phyloP scores from a whole-genome alignment of 2,329 filamentous ascomycete genomes.

The Neobulgaria alba region DNA sequence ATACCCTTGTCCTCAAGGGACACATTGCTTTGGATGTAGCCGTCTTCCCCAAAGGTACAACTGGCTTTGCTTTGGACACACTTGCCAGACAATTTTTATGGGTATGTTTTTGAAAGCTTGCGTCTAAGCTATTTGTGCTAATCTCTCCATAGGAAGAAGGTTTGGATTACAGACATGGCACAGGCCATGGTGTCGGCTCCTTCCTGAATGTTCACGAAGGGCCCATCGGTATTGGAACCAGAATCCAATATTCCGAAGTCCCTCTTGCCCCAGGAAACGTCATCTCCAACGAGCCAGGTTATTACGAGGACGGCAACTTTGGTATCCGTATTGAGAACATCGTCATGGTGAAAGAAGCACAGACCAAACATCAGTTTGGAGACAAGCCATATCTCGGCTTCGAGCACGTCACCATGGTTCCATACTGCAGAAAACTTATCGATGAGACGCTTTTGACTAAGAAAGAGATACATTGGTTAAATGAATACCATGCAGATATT shows the following conservation, averaged over 20 bases:
- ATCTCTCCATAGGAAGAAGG: constrained; percentile 49
- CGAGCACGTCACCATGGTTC: constrained; percentile 95
- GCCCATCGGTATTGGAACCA: constrained; percentile 89
- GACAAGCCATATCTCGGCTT: constrained; percentile 93
- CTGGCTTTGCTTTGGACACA: constrained; percentile 81
- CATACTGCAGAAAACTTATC: constrained; percentile 84
- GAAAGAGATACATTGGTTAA: constrained; percentile 77
- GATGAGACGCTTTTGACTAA: constrained; percentile 63
- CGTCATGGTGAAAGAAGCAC: constrained; percentile 79
- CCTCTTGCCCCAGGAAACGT: constrained; percentile 87
- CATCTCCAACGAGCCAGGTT: constrained; percentile 91
- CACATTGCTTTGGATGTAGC: constrained; percentile 81
- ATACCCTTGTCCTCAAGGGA: constrained; percentile 91
- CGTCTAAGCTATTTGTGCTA: constrained; percentile 3
- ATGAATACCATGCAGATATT: constrained; percentile 75
- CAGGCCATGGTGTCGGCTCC: constrained; percentile 90
- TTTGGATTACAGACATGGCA: constrained; percentile 91
- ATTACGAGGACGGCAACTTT: constrained; percentile 91
- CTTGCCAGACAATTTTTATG: constrained; percentile 87
- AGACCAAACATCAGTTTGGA: constrained; percentile 80
- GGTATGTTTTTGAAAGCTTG: constrained; percentile 39
- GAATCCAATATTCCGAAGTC: constrained; percentile 86
- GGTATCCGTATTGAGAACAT: constrained; percentile 97
- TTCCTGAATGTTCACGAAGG: constrained; percentile 97
- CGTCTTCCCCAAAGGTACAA: constrained; percentile 91